Conservation (phyloP, 2,329 filamentous ascomycete species). For the Verticillium zaregamsianum region DNA sequence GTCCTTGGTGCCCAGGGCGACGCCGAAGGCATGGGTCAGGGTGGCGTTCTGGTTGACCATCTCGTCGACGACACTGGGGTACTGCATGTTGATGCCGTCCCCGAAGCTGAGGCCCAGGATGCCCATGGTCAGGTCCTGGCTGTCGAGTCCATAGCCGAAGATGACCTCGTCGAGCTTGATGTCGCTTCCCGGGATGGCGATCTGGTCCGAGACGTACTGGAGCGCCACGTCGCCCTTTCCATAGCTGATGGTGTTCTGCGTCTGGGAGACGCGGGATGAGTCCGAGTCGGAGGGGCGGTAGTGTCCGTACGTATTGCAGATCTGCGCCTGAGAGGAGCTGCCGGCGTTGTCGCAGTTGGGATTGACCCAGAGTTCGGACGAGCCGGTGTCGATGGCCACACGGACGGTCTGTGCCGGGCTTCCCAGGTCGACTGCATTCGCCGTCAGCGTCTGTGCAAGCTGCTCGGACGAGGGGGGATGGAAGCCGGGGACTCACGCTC, state of each 20-base stretch:
- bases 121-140: constrained; percentile 22
- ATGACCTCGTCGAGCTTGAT: constrained; percentile 19
- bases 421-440: constrained; percentile 19
- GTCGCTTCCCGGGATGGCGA: constrained; percentile 21
- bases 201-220: constrained; percentile 23
- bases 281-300: constrained; percentile 27
- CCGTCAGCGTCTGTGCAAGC: background rate
- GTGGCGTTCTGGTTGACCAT: constrained; percentile 21
- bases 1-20: constrained; percentile 25
- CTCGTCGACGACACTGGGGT: constrained; percentile 23
- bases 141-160: constrained; percentile 24
- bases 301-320: constrained; percentile 36
- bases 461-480: background rate
- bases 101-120: constrained; percentile 28
- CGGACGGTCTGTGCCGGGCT: constrained; percentile 36
- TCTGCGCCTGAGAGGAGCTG: constrained; percentile 23
- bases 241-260: constrained; percentile 18
- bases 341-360: constrained; percentile 39
- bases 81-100: constrained; percentile 19
- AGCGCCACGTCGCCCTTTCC: constrained; percentile 23
- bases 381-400: constrained; percentile 48
- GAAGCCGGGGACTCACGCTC: constrained; percentile 5
- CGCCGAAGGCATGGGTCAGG: constrained; percentile 23
- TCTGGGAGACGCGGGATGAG: constrained; percentile 12
- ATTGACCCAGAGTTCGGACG: constrained; percentile 52